These are phyloP conservation scores for Sporothrix sp. DNA, from an alignment of 2,329 filamentous ascomycete genomes.

Conservation along the genomic window DNA sequence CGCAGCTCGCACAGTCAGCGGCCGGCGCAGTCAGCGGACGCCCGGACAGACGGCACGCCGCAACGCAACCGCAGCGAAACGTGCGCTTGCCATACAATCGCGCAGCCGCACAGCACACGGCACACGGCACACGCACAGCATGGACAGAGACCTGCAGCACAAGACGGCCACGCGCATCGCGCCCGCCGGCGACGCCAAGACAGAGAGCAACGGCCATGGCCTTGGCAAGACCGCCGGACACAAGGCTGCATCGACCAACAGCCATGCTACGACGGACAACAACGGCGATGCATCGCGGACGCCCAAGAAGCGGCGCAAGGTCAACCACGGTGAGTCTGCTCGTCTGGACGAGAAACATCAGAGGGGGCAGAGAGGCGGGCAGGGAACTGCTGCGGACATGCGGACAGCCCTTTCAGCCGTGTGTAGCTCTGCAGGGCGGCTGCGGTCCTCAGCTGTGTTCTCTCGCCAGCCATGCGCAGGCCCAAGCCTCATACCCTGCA, in stretches of 20 bases:
- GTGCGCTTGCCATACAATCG: too few species aligned
- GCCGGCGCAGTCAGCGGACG: not conserved
- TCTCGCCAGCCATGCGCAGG: not conserved
- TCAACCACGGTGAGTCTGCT: slow-evolving; percentile 72
- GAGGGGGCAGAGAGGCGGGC: too few species aligned
- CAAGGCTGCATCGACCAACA: slow-evolving; percentile 1
- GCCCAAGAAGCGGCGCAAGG: slow-evolving; percentile 78
- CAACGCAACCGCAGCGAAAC: not conserved
- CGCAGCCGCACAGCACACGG: not conserved
- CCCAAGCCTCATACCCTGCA: not conserved
- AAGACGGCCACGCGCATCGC: slow-evolving; percentile 14
- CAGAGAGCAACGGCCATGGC: slow-evolving; percentile 5
- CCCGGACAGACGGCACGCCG: not conserved
- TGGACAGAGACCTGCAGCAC: slow-evolving; percentile 14
- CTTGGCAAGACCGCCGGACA: not conserved
- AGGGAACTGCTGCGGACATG: not conserved
- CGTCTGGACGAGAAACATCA: too few species aligned
- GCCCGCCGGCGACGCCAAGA: slow-evolving; percentile 7
- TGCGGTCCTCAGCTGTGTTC: not conserved
- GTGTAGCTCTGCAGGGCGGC: not conserved
- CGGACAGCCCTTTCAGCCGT: not conserved
- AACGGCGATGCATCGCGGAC: slow-evolving; percentile 38
- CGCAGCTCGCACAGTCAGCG: not conserved
- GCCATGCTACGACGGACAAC: slow-evolving; percentile 12
- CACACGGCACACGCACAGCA: not conserved